Percentiles rank a stretch among this genome's conserved stretches.
Conservation (phyloP, 2,329 filamentous ascomycete species). For the Aspergillus sp. region DNA sequence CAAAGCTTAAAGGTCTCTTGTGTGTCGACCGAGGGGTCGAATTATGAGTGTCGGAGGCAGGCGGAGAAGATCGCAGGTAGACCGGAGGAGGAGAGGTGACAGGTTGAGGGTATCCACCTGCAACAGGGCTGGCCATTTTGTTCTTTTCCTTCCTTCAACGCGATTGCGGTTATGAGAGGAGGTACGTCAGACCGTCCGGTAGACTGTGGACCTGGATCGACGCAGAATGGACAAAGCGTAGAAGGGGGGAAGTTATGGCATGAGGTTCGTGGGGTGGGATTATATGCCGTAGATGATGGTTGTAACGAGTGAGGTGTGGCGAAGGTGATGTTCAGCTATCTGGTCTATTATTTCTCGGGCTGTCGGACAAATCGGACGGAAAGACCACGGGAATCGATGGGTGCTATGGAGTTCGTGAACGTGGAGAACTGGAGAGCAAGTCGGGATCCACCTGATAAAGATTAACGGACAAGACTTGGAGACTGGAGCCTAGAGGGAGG, state of each 20-base stretch:
- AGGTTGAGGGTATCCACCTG: conserved; percentile 26
- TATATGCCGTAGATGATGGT: neutral
- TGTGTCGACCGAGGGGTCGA: conserved; percentile 25
- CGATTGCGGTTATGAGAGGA: neutral
- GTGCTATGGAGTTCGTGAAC: neutral
- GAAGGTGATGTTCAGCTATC: neutral
- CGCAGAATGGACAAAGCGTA: neutral
- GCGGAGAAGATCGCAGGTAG: conserved; percentile 41
- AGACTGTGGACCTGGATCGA: neutral
- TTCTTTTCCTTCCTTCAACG: neutral
- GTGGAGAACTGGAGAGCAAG: conserved; percentile 2
- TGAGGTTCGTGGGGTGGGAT: neutral
- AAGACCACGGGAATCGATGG: neutral
- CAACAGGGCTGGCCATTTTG: conserved; percentile 30
- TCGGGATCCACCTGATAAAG: conserved; percentile 7
- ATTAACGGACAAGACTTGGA: conserved; percentile 1
- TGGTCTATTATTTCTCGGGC: neutral
- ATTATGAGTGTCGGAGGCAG: conserved; percentile 23
- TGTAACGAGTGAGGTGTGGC: neutral
- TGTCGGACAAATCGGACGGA: neutral
- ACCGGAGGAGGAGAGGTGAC: conserved; percentile 45
- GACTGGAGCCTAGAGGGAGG: neutral
- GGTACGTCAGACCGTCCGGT: neutral
- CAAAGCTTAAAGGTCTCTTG: conserved; percentile 18
- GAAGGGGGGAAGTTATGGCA: neutral